Evolutionary conservation across 805 yeast genomes (phyloP), one percentile per base, ranked within the genome.

Genomic region (Candida hispaniensis): DNA sequence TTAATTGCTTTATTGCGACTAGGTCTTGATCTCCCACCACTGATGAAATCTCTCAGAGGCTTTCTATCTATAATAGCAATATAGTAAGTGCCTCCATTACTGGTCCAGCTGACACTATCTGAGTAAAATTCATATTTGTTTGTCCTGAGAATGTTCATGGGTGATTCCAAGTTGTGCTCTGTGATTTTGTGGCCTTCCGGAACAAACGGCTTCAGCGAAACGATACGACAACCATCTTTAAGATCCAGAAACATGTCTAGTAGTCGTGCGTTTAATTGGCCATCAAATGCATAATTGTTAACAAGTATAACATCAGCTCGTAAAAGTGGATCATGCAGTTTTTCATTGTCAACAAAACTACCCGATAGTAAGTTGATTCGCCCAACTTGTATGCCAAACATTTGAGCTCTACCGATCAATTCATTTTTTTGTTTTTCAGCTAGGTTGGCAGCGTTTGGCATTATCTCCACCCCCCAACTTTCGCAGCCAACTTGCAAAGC

Each of bases 401-500:
- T 56, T 24, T 59, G 58, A 34, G 77, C 63, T 38, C 93, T 67
- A 27, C 64, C 66, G 34, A 58, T 51, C 39, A 83, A 66, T 44
- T 78, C 85, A 2, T 44, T 47, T 15, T 60, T 56, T 52, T 86
- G 96, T 13, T 59, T 43, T 24, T 62, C 64, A 1, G 88, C 78
- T 30, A 85, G 60, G 5, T 63, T 60, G 7, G 86, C 77, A 0
- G 95, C 93, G 45, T 76, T 75, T 11, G 68, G 69, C 93, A 85
- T 85, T 30, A 86, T 69, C 52, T 86, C 96, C 55, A 88, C 81
- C 1, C 96, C 96, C 49, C 80, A 82, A 54, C 93, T 76, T 35
- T 64, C 64, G 41, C 85, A 79, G 2, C 94, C 94, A 51, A 71
- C 73, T 48, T 85, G 94, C 20, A 86, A 55, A 0, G 94, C 83